Conservation (phyloP, 2,329 filamentous ascomycete genomes). For the Aspergillus unguis region DNA sequence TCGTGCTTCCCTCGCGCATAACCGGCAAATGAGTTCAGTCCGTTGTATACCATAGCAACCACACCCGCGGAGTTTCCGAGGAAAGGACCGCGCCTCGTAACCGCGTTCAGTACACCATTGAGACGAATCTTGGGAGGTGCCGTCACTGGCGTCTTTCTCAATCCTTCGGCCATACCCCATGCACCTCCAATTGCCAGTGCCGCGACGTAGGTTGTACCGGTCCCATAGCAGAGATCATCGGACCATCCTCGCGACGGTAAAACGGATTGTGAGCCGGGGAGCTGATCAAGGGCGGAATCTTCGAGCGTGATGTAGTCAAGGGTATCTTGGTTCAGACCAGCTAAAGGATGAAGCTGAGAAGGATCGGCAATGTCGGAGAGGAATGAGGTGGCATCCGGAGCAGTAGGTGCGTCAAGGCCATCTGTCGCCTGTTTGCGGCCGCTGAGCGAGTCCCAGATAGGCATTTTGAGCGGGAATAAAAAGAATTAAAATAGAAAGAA, state of each 20-base stretch:
- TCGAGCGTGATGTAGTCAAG: constrained; percentile 95
- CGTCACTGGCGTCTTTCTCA: constrained; percentile 67
- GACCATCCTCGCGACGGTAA: constrained; percentile 95
- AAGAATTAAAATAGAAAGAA: constrained; percentile 24
- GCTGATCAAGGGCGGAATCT: constrained; percentile 80
- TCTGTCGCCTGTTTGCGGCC: constrained; percentile 58
- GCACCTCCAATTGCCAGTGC: constrained; percentile 80
- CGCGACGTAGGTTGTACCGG: constrained; percentile 88
- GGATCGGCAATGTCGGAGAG: constrained; percentile 81
- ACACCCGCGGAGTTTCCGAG: constrained; percentile 94
- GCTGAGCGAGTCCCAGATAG: constrained; percentile 60
- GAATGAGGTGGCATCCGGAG: constrained; percentile 82
- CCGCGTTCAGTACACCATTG: constrained; percentile 90
- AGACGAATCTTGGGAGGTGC: constrained; percentile 84
- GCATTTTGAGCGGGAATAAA: constrained; percentile 42
- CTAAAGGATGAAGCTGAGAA: constrained; percentile 83
- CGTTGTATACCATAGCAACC: constrained; percentile 94
- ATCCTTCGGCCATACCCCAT: constrained; percentile 88
- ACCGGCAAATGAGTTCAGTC: constrained; percentile 79
- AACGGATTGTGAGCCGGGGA: constrained; percentile 80
- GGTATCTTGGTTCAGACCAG: constrained; percentile 85
- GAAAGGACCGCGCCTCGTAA: constrained; percentile 90
- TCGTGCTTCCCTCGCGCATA: constrained; percentile 82
- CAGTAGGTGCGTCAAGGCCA: constrained; percentile 67
- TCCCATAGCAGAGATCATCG: constrained; percentile 96